Percentiles rank a stretch among this genome's conserved stretches.
phyloP scores from a whole-genome alignment of 129 eudicot species.

The Rutidosis leptorrhynchoides region DNA sequence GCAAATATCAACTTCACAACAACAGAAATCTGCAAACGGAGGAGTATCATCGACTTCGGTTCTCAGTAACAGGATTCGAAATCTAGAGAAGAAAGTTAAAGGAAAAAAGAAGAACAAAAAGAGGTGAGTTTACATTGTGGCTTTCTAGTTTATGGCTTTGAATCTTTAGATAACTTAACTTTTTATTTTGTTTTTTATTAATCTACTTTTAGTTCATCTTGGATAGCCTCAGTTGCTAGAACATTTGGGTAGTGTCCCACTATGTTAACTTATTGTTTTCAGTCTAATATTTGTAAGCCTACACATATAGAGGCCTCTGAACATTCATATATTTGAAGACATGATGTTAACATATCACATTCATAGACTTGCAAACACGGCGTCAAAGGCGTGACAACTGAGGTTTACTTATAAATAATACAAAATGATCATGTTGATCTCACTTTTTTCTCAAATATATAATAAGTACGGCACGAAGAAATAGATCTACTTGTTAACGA shows the following conservation, averaged over 20 bases:
- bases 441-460: constrained; percentile 20
- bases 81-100: constrained; percentile 75
- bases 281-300: background rate
- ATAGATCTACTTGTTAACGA: constrained; percentile 43
- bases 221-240: background rate
- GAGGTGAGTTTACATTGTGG: constrained; percentile 29
- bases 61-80: constrained; percentile 66
- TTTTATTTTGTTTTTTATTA: no score
- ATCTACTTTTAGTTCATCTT: background rate
- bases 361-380: background rate
- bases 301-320: no score
- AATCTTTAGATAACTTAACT: background rate
- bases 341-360: background rate
- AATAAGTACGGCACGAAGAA: background rate
- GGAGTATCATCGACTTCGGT: constrained; percentile 49
- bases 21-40: constrained; percentile 1
- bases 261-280: background rate
- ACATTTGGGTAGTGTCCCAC: background rate
- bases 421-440: constrained; percentile 40
- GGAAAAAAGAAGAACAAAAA: constrained; percentile 78
- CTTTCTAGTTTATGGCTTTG: background rate
- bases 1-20: background rate
- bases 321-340: background rate
- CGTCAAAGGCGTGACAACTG: background rate
- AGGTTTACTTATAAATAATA: constrained; percentile 28